A percentile compares a stretch with the other conserved stretches of the same genome.
Conservation (phyloP, 169 alveolate species). For the Perkinsus marinus region DNA sequence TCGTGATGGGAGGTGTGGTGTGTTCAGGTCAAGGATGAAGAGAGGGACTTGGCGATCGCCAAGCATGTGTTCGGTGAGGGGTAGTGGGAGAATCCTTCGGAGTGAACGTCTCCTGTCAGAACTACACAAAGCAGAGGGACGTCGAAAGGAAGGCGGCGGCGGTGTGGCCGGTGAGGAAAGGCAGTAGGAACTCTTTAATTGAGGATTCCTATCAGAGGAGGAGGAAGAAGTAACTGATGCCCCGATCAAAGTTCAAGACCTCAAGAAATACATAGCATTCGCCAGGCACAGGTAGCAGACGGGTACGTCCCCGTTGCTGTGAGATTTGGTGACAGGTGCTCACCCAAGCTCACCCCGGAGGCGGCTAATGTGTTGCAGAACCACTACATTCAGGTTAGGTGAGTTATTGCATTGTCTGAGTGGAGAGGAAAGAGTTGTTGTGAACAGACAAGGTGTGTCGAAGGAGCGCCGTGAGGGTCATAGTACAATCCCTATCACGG, state of each 20-base stretch:
- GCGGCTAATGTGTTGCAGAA: constrained; percentile 83
- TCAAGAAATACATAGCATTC: constrained; percentile 69
- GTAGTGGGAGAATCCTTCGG: not conserved
- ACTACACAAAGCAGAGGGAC: constrained; percentile 1
- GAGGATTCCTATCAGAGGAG: constrained; percentile 12
- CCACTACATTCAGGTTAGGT: constrained; percentile 84
- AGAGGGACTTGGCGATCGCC: constrained; percentile 76
- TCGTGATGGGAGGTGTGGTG: not conserved
- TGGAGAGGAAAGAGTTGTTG: too few species aligned
- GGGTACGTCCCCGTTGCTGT: not conserved
- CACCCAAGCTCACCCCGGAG: constrained; percentile 85
- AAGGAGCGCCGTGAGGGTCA: not conserved
- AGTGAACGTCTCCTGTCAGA: constrained; percentile 41
- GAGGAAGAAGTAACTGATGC: constrained; percentile 16
- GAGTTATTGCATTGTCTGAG: too few species aligned
- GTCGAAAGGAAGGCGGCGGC: constrained; percentile 28
- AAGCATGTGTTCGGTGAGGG: constrained; percentile 67
- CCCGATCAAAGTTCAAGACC: constrained; percentile 46
- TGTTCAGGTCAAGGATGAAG: constrained; percentile 39
- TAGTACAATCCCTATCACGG: constrained; percentile 87
- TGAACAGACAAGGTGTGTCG: not conserved
- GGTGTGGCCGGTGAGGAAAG: not conserved
- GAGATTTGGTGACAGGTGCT: not conserved
- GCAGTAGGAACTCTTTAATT: not conserved
- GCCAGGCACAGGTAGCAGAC: constrained; percentile 60